These are phyloP conservation scores for Coniochaeta sp. DNA, from an alignment of 2,329 filamentous ascomycete species.

Conservation along the genomic window DNA sequence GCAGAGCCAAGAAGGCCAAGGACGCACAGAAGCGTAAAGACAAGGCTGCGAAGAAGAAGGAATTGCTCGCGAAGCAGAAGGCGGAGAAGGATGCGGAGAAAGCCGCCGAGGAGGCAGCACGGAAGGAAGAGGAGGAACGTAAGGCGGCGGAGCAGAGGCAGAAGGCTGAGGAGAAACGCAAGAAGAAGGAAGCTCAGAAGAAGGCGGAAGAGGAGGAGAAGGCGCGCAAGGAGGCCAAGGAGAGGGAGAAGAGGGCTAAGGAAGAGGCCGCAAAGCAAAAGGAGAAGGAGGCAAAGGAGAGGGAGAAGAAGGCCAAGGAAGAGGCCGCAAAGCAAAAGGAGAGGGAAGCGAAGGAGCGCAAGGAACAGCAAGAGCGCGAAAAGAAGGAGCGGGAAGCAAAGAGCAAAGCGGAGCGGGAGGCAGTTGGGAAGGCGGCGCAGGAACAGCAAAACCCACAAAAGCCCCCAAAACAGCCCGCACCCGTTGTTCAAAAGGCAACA, in stretches of 20 bases:
- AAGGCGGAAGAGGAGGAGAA: conserved; percentile 88
- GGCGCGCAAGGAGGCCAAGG: conserved; percentile 71
- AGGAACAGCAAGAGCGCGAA: conserved; percentile 55
- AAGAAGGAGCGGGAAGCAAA: conserved; percentile 44
- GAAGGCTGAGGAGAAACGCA: conserved; percentile 83
- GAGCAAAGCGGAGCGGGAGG: conserved; percentile 32
- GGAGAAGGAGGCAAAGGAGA: conserved; percentile 72
- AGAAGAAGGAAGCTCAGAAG: conserved; percentile 84
- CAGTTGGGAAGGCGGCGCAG: conserved; percentile 31
- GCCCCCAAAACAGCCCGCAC: conserved; percentile 31
- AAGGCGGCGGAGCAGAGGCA: conserved; percentile 72
- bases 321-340: conserved; percentile 70
- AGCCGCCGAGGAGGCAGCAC: conserved; percentile 75
- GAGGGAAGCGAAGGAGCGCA: conserved; percentile 61
- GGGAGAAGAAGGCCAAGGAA: conserved; percentile 77
- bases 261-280: conserved; percentile 76
- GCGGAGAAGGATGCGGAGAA: conserved; percentile 82
- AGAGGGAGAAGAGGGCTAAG: conserved; percentile 79
- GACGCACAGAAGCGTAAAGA: conserved; percentile 95
- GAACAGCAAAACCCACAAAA: conserved; percentile 30
- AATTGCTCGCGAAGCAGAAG: conserved; percentile 84
- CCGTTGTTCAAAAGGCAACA: conserved; percentile 15
- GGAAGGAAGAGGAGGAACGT: conserved; percentile 68
- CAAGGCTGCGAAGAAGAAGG: conserved; percentile 83
- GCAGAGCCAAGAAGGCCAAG: conserved; percentile 86